Conservation (phyloP, 495 filamentous ascomycete genomes). For the Podospora comata region DNA sequence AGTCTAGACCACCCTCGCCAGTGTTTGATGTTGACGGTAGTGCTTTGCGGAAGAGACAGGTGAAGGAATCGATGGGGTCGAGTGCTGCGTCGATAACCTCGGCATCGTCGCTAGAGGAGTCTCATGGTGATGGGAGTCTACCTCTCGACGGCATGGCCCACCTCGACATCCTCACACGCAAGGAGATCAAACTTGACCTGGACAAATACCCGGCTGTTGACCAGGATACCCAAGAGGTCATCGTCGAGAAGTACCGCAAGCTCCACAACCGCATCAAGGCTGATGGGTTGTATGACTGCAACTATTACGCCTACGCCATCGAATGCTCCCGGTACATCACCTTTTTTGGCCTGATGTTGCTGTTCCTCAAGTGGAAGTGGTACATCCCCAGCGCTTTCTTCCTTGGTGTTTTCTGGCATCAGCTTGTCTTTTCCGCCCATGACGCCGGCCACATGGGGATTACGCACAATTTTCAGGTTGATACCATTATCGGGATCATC, state of each 20-base stretch:
- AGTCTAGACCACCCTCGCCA: slow-evolving; percentile 56
- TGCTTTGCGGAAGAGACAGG: slow-evolving; percentile 26
- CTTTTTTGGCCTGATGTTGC: slow-evolving; percentile 60
- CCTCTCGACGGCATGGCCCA: slow-evolving; percentile 53
- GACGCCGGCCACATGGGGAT: slow-evolving; percentile 98
- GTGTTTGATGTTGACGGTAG: slow-evolving; percentile 58
- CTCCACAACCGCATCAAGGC: slow-evolving; percentile 66
- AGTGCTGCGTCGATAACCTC: slow-evolving; percentile 42
- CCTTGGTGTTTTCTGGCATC: slow-evolving; percentile 89
- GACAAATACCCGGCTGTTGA: slow-evolving; percentile 82
- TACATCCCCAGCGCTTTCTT: slow-evolving; percentile 71
- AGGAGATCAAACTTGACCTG: slow-evolving; percentile 72
- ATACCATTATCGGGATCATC: slow-evolving; percentile 82
- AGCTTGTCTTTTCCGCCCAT: slow-evolving; percentile 91
- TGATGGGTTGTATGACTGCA: slow-evolving; percentile 80
- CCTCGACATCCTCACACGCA: slow-evolving; percentile 69
- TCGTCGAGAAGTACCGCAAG: slow-evolving; percentile 75
- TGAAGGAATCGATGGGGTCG: slow-evolving; percentile 11
- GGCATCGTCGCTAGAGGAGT: slow-evolving; percentile 43
- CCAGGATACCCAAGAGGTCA: slow-evolving; percentile 66
- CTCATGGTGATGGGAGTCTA: slow-evolving; percentile 25
- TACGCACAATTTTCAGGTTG: slow-evolving; percentile 79
- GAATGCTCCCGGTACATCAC: slow-evolving; percentile 73
- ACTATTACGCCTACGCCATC: slow-evolving; percentile 75
- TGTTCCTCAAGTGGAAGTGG: slow-evolving; percentile 69